phyloP scores from a whole-genome alignment of 1,284 basidiomycete species.

The Ganoderma leucocontextum region DNA sequence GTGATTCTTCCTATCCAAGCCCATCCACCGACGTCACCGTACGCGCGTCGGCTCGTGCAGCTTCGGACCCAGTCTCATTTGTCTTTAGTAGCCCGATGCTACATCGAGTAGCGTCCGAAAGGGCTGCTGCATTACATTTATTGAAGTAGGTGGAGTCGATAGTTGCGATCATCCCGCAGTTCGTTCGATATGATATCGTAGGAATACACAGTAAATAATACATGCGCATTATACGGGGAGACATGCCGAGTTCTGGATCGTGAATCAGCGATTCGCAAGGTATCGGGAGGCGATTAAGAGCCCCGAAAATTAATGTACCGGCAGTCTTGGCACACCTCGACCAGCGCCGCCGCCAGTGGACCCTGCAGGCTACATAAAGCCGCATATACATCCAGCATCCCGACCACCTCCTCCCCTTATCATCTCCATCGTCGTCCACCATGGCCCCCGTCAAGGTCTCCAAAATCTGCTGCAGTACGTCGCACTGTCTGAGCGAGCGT shows the following conservation, averaged over 20 bases:
- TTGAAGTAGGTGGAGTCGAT: not conserved
- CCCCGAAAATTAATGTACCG: slow-evolving; percentile 3
- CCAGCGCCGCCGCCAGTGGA: not conserved
- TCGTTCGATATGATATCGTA: not conserved
- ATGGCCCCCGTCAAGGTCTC: slow-evolving; percentile 77
- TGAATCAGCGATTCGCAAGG: not conserved
- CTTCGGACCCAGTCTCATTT: not conserved
- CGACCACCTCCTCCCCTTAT: slow-evolving; percentile 21
- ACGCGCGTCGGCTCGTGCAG: not conserved
- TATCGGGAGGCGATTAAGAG: not conserved
- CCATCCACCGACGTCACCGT: not conserved
- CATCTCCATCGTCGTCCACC: slow-evolving; percentile 29
- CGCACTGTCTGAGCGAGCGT: slow-evolving; percentile 9
- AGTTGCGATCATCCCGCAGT: not conserved
- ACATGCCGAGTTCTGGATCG: not conserved
- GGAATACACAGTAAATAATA: not conserved
- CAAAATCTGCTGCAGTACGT: slow-evolving; percentile 93
- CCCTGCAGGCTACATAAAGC: slow-evolving; percentile 7
- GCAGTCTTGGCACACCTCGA: slow-evolving; percentile 4
- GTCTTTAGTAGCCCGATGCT: not conserved
- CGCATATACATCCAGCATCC: slow-evolving; percentile 13
- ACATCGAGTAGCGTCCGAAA: not conserved
- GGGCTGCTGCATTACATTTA: not conserved
- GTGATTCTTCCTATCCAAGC: too few species aligned
- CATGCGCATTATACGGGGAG: not conserved